Evolutionary conservation across 805 yeast genomes (phyloP), one percentile per base, ranked within the genome.

Genomic region (Candida sonorensis): DNA sequence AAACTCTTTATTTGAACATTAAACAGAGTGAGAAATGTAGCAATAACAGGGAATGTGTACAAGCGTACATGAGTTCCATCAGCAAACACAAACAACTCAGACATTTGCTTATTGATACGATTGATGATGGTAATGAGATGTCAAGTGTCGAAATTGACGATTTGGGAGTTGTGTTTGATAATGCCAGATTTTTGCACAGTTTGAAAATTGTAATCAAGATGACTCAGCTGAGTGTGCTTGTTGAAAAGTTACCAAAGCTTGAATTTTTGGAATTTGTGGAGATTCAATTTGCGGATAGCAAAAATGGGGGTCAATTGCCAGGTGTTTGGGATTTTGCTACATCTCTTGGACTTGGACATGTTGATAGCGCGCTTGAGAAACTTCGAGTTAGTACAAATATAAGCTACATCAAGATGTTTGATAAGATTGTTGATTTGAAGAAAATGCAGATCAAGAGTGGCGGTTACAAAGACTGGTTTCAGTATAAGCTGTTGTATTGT

Each of bases 391-490:
- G 29, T 4, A 44, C 43, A 3, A 38, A 32, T 10, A 34, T 51
- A 16, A 29, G 34, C 23, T 50, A 48, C 21, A 24, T 45, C 21
- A 47, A 40, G 27, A 20, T 45, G 4, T 45, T 45, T 32, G 40
- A 43, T 33, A 34, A 38, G 13, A 39, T 50, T 13, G 27, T 45
- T n/a, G 42, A 47, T 26, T 26, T 47, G 19, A 27, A 26, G 10
- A 34, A 32, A 6, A 30, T 44, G 18, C 32, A 35, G 12, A 33
- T 39, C 19, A 45, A 48, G 23, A 47, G 41, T 21, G 35, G 38
- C 27, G 49, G 51, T 3, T 33, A 51, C 16, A 45, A 50, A 9
- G 31, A 32, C n/a, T 53, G 56, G 55, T 48, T 51, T 24, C 40
- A 36, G 5, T 26, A 38, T 13, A 44, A 44, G 14, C 30, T 50